These are phyloP conservation scores for Neonectria faginata DNA, from an alignment of 2,329 filamentous ascomycete genomes.

Conservation along the genomic window DNA sequence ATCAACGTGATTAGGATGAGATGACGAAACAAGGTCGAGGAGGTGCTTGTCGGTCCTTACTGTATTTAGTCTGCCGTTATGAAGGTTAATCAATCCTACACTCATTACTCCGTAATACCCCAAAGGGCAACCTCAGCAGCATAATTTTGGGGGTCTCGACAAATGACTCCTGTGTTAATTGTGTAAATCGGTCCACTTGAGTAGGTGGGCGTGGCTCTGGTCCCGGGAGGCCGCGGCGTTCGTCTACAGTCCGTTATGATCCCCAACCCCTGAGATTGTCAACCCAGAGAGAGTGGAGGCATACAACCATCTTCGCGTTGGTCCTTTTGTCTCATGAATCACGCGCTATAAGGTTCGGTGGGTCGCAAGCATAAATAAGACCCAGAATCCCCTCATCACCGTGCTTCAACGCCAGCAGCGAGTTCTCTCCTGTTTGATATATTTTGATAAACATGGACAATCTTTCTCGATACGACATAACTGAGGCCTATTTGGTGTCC, in stretches of 20 bases:
- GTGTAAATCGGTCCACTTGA: conserved; percentile 13
- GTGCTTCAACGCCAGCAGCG: conserved; percentile 4
- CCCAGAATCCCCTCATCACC: conserved; percentile 16
- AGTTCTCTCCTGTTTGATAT: neutral
- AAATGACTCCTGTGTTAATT: conserved; percentile 6
- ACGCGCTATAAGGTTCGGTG: conserved; percentile 13
- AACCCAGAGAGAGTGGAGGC: conserved; percentile 14
- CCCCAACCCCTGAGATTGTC: conserved; percentile 23
- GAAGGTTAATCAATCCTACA: conserved; percentile 25
- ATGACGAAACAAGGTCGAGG: neutral
- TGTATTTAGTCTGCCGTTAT: conserved; percentile 15
- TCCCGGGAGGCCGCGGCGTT: neutral
- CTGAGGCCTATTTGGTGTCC: conserved; percentile 1
- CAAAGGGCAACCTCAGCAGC: conserved; percentile 2
- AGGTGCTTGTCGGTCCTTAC: conserved; percentile 18
- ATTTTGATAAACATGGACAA: neutral
- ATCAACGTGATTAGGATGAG: neutral
- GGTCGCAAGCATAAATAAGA: conserved; percentile 20
- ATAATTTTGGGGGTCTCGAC: conserved; percentile 11
- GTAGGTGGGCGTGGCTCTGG: conserved; percentile 22
- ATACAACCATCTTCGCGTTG: conserved; percentile 21
- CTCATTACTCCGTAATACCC: conserved; percentile 14
- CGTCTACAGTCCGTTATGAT: neutral
- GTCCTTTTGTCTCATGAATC: conserved; percentile 29
- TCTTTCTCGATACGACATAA: conserved; percentile 4